Evolutionary conservation across 192 early-diverging fungal genomes (phyloP).

Genomic region (Coemansia umbellata): DNA sequence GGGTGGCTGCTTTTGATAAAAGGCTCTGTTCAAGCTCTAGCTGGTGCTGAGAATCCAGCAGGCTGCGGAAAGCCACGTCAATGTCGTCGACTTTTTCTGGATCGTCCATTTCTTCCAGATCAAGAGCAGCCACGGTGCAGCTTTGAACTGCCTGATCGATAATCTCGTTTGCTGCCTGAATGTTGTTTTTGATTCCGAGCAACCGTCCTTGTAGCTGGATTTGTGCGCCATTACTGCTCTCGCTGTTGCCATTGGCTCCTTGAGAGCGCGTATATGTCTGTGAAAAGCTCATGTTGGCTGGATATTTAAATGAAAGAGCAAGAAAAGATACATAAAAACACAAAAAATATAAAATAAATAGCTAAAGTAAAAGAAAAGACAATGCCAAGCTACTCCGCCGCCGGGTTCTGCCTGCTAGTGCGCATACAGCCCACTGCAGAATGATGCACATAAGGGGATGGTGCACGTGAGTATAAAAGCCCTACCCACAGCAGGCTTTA

Average conservation of each 20-base stretch:
- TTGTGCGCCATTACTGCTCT: background rate
- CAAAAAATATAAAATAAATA: background rate
- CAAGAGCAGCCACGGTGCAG: constrained; percentile 21
- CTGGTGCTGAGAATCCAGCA: constrained; percentile 25
- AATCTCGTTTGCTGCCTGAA: constrained; percentile 10
- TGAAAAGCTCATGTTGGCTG: constrained; percentile 3
- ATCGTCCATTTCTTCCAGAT: constrained; percentile 25
- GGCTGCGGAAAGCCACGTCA: constrained; percentile 19
- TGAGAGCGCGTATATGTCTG: constrained; percentile 7
- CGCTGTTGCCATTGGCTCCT: background rate
- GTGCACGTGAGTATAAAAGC: background rate
- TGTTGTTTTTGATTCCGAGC: constrained; percentile 5
- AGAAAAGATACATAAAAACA: background rate
- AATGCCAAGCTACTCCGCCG: background rate
- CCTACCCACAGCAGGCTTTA: background rate
- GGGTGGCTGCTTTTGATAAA: constrained; percentile 4
- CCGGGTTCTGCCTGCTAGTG: background rate
- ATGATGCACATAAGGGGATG: too few relatives aligned
- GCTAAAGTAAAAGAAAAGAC: background rate
- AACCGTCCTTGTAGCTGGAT: constrained; percentile 12
- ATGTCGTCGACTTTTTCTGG: constrained; percentile 3
- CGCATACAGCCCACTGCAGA: background rate
- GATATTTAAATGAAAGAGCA: background rate
- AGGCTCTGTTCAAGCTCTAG: constrained; percentile 17
- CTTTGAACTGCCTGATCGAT: constrained; percentile 13